Conservation (phyloP, 441 rosid species). For the Mallotus japonicus region DNA sequence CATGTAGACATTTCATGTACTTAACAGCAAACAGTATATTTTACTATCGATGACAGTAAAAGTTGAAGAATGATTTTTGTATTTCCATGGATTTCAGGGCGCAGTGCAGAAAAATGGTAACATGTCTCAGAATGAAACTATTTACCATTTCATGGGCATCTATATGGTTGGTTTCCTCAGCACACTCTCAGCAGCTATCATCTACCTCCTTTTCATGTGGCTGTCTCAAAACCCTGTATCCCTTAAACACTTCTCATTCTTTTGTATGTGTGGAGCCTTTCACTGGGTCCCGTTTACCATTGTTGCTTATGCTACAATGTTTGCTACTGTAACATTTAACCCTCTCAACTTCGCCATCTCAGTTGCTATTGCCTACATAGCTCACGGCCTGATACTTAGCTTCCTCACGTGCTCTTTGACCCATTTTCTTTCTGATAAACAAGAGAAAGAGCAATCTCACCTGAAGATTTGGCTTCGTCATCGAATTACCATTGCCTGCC, state of each 20-base stretch:
- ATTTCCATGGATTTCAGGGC: constrained; percentile 33
- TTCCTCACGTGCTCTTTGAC: constrained; percentile 41
- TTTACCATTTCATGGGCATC: constrained; percentile 51
- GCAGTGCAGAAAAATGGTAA: constrained; percentile 1
- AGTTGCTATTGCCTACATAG: constrained; percentile 42
- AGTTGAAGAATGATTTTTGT: background rate
- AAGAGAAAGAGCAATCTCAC: constrained; percentile 33
- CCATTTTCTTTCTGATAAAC: constrained; percentile 33
- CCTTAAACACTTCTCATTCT: constrained; percentile 41
- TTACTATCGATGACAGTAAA: too few relatives aligned
- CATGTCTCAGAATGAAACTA: constrained; percentile 24
- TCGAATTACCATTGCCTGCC: constrained; percentile 55
- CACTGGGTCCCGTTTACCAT: constrained; percentile 62
- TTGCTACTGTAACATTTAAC: constrained; percentile 26
- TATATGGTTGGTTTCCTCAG: constrained; percentile 57
- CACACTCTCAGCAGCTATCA: constrained; percentile 50
- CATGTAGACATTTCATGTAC: too few relatives aligned
- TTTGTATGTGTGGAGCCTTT: constrained; percentile 61
- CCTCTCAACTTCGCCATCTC: constrained; percentile 41
- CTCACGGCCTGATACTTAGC: constrained; percentile 59
- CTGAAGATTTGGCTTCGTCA: constrained; percentile 51
- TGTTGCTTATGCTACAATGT: constrained; percentile 47
- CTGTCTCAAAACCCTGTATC: constrained; percentile 37
- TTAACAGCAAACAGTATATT: background rate
- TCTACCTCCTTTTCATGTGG: constrained; percentile 43